Conservation (phyloP, 306 rosid species). For the Ammopiptanthus mongolicus region DNA sequence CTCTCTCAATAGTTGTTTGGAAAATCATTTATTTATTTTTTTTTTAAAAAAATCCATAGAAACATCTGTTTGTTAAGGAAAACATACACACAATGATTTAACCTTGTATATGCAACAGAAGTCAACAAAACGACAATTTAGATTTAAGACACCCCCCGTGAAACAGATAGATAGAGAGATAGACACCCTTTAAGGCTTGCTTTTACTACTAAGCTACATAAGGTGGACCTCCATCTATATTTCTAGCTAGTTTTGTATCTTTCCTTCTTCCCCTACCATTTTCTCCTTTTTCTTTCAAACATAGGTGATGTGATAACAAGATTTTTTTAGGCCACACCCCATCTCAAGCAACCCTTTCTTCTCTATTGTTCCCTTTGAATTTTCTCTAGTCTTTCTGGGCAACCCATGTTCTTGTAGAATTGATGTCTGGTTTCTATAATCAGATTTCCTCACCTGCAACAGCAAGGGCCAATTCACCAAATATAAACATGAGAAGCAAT, state of each 20-base stretch:
- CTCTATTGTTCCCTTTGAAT: neutral
- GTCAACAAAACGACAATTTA: slow-evolving; percentile 37
- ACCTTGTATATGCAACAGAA: slow-evolving; percentile 24
- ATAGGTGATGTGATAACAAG: neutral
- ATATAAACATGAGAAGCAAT: slow-evolving; percentile 43
- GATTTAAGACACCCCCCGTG: neutral
- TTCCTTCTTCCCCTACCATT: slow-evolving; percentile 22
- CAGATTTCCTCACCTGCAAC: slow-evolving; percentile 47
- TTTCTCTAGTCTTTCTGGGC: slow-evolving; percentile 6
- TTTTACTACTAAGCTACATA: slow-evolving; percentile 35
- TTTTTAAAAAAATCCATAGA: neutral
- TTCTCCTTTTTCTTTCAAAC: slow-evolving; percentile 9
- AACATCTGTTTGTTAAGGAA: neutral
- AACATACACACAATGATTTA: neutral
- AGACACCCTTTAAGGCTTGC: slow-evolving; percentile 31
- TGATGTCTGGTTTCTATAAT: slow-evolving; percentile 54
- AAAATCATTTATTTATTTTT: neutral
- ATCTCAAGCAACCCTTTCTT: slow-evolving; percentile 10
- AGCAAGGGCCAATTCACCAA: slow-evolving; percentile 49
- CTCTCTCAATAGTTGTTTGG: neutral
- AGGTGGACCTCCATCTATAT: slow-evolving; percentile 39
- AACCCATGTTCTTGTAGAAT: slow-evolving; percentile 13
- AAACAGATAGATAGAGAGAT: slow-evolving; percentile 20
- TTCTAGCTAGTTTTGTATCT: slow-evolving; percentile 31
- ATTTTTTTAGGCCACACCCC: slow-evolving; percentile 12